phyloP scores from a whole-genome alignment of 306 rosid species.

The Prunus davidiana region DNA sequence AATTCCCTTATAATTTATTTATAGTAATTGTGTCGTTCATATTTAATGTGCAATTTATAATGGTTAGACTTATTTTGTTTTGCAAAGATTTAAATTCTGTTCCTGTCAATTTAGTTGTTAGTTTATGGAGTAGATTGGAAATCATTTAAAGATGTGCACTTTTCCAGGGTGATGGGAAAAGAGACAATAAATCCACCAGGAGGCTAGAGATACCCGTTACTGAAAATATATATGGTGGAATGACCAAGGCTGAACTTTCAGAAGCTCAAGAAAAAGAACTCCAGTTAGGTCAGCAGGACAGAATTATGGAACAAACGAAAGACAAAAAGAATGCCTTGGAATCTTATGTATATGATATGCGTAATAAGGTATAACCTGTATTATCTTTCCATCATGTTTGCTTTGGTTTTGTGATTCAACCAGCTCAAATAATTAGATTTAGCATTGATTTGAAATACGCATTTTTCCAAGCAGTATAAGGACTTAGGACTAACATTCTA shows the following conservation, averaged over 20 bases:
- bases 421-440: slow-evolving; percentile 17
- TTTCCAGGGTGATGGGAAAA: slow-evolving; percentile 57
- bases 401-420: slow-evolving; percentile 22
- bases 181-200: slow-evolving; percentile 46
- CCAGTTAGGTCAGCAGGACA: slow-evolving; percentile 75
- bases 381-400: slow-evolving; percentile 15
- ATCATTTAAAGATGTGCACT: slow-evolving; percentile 12
- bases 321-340: slow-evolving; percentile 86
- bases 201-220: slow-evolving; percentile 60
- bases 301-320: slow-evolving; percentile 77
- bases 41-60: neutral
- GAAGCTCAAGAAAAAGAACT: slow-evolving; percentile 72
- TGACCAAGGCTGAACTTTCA: slow-evolving; percentile 65
- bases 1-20: neutral
- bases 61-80: neutral
- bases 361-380: slow-evolving; percentile 69
- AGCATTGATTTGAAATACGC: neutral
- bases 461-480: neutral
- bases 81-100: neutral
- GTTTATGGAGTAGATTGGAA: neutral
- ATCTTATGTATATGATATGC: slow-evolving; percentile 90
- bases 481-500: neutral
- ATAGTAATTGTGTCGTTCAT: neutral
- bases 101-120: neutral
- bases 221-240: slow-evolving; percentile 69